Base-by-base conservation (phyloP, 768 basidiomycete genomes). In the Suillus plorans region DNA sequence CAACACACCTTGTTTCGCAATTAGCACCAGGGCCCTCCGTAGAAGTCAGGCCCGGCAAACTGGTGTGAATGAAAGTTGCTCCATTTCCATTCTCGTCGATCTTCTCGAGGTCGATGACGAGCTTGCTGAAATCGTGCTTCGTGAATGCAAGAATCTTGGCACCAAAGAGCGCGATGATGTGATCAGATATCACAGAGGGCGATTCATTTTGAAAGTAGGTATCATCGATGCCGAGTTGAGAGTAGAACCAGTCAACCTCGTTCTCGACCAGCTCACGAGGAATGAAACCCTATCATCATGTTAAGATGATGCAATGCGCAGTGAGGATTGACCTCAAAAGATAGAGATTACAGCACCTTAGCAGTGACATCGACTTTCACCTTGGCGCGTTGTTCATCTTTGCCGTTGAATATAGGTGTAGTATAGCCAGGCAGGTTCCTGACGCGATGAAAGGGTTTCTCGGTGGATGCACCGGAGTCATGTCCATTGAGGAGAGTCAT, bases 221-320 rank as follows among this genome's bases (percentile, higher is more conserved):
- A 79, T 94, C 92, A 80, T 94, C 92, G 81, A 94, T 92, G 69
- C 93, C 92, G 68, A 94, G 89, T 67, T 88, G 83, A 28, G 88
- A 81, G 84, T 98, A 99, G 85, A 97, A 99, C 96, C 96, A 99
- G 76, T 89, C 85, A 71, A 99, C 94, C 78, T 99, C 97, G 76
- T 88, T 87, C 65, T 81, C 78, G 68, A 97, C 91, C 67, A 99
- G 87, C 71, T 95, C 89, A 64, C 84, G 86, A 1, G 97, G 96
- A 68, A 99, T 88, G 81, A 99, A 99, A 50, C 97, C 97, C 90
- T 92, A 67, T 20, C 44, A 53, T 59, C 66, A 62, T 66, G 64
- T 60, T 62, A 49, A 58, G 8, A 22, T 16, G 37, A 69, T 69
- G 3, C 22, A 31, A 36, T 49, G n/a, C 20, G 18, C 18, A n/a